A percentile compares a stretch with the other conserved stretches of the same genome.
These are phyloP conservation scores for Trypanosoma congolense DNA, from an alignment of 208 protist genomes.

Conservation along the genomic window DNA sequence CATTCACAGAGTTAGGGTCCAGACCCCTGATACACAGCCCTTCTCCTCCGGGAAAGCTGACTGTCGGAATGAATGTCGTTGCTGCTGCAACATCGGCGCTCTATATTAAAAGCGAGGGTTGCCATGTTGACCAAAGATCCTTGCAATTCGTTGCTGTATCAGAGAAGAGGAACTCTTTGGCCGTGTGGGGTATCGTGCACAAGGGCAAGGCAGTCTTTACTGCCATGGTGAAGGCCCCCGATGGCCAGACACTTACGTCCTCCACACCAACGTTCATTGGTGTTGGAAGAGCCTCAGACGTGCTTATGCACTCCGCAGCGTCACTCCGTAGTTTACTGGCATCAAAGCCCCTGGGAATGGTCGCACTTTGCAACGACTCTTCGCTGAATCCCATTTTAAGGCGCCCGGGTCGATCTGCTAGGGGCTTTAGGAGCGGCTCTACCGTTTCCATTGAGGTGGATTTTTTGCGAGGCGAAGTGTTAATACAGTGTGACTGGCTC, in stretches of 20 bases:
- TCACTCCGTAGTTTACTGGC: slow-evolving; percentile 59
- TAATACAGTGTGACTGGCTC: slow-evolving; percentile 74
- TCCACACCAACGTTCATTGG: slow-evolving; percentile 74
- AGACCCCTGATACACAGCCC: slow-evolving; percentile 48
- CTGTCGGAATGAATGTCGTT: slow-evolving; percentile 63
- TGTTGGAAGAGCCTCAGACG: slow-evolving; percentile 47
- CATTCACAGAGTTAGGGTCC: slow-evolving; percentile 77
- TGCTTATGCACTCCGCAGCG: slow-evolving; percentile 61
- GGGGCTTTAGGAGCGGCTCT: slow-evolving; percentile 65
- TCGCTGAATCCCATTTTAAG: slow-evolving; percentile 54
- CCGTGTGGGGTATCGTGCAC: slow-evolving; percentile 77
- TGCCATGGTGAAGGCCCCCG: slow-evolving; percentile 58
- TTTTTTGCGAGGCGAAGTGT: slow-evolving; percentile 26
- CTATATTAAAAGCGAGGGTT: slow-evolving; percentile 81
- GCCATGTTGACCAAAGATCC: slow-evolving; percentile 53
- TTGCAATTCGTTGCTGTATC: slow-evolving; percentile 77
- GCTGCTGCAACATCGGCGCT: slow-evolving; percentile 53
- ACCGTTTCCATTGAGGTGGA: slow-evolving; percentile 77
- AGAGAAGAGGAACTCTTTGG: slow-evolving; percentile 59
- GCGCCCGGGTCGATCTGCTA: slow-evolving; percentile 43
- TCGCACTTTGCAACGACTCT: slow-evolving; percentile 68
- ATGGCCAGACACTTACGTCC: slow-evolving; percentile 47
- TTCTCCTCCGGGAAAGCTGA: slow-evolving; percentile 34
- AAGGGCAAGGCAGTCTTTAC: slow-evolving; percentile 45
- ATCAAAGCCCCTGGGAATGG: slow-evolving; percentile 11